phyloP scores from a whole-genome alignment of 1,284 basidiomycete species.

The Xerocomus amazonicus region DNA sequence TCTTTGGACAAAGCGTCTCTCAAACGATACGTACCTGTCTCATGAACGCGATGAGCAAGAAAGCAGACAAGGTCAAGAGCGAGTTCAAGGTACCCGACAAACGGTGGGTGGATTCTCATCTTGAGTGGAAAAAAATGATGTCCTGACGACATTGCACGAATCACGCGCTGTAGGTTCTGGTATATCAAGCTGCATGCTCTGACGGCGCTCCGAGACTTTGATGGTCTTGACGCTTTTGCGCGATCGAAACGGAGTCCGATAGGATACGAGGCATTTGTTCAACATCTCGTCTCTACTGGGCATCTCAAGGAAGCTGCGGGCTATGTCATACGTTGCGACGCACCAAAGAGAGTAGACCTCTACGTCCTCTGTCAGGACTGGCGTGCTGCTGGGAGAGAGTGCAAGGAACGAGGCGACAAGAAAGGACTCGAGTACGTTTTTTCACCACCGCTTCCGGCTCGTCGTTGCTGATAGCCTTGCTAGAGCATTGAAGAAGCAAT shows the following conservation, averaged over 20 bases:
- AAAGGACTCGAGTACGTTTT: constrained; percentile 72
- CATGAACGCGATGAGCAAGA: constrained; percentile 74
- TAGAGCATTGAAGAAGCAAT: constrained; percentile 68
- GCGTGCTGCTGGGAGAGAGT: constrained; percentile 82
- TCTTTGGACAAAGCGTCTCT: constrained; percentile 80
- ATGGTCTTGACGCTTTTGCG: constrained; percentile 78
- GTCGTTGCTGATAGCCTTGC: constrained; percentile 7
- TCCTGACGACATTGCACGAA: constrained; percentile 2
- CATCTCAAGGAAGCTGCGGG: constrained; percentile 68
- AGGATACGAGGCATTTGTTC: constrained; percentile 92
- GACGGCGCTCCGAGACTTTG: constrained; percentile 76
- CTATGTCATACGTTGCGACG: constrained; percentile 82
- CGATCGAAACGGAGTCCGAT: constrained; percentile 89
- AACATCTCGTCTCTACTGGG: constrained; percentile 69
- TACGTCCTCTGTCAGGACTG: constrained; percentile 88
- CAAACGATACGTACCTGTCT: constrained; percentile 79
- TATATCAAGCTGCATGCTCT: constrained; percentile 85
- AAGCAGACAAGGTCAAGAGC: constrained; percentile 79
- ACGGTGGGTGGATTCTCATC: constrained; percentile 44
- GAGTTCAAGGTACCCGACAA: constrained; percentile 94
- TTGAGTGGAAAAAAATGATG: background rate
- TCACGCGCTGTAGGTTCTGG: constrained; percentile 71
- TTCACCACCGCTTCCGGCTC: background rate
- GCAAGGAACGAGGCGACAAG: constrained; percentile 82
- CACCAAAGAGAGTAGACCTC: constrained; percentile 76